These are phyloP conservation scores for Trichophyton schoenleinii DNA, from an alignment of 2,329 filamentous ascomycete genomes.

Conservation along the genomic window DNA sequence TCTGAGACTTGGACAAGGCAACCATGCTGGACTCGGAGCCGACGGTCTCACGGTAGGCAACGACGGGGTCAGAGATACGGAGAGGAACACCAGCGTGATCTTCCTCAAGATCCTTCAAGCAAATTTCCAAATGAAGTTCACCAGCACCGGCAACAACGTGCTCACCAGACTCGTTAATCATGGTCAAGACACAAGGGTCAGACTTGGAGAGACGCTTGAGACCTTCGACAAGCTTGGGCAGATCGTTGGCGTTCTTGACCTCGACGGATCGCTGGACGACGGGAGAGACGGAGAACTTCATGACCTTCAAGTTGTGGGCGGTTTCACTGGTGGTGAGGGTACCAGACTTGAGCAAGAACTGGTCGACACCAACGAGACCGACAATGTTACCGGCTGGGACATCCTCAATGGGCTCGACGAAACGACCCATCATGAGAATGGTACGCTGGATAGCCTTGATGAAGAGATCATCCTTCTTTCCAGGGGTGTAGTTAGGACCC, in stretches of 20 bases:
- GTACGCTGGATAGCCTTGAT: constrained; percentile 99
- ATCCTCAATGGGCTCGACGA: constrained; percentile 97
- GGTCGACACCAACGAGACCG: constrained; percentile 96
- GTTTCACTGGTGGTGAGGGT: constrained; percentile 94
- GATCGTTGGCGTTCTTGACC: constrained; percentile 99
- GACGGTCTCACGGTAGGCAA: constrained; percentile 97
- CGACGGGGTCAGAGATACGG: constrained; percentile 94
- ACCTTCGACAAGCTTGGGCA: constrained; percentile 99
- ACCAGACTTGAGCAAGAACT: constrained; percentile 99
- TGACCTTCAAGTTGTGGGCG: constrained; percentile 99
- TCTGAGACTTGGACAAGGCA: constrained; percentile 97
- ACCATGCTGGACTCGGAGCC: constrained; percentile 74
- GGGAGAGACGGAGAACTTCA: constrained; percentile 99
- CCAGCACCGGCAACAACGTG: constrained; percentile 98
- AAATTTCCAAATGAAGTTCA: constrained; percentile 99
- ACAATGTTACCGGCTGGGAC: constrained; percentile 99
- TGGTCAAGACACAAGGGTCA: constrained; percentile 91
- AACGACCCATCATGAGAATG: constrained; percentile 99
- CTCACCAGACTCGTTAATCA: constrained; percentile 85
- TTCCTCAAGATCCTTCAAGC: constrained; percentile 98
- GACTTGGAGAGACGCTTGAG: constrained; percentile 99
- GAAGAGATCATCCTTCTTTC: constrained; percentile 98
- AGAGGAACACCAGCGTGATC: constrained; percentile 98
- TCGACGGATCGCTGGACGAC: constrained; percentile 97
- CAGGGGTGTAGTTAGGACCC: constrained; percentile 95